Evolutionary conservation across 2,329 filamentous ascomycete species (phyloP).

Genomic region (Pseudogymnoascus verrucosus): DNA sequence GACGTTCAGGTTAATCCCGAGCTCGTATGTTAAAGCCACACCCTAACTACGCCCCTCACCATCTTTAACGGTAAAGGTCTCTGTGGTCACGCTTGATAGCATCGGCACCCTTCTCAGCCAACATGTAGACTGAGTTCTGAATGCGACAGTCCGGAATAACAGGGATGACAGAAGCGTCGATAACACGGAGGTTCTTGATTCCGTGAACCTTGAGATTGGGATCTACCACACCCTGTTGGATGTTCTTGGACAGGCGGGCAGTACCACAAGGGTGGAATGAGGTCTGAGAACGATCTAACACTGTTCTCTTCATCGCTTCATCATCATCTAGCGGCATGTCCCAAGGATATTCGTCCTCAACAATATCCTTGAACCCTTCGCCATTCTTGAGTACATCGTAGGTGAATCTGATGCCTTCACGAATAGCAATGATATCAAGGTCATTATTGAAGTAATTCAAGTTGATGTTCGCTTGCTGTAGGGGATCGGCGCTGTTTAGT

Average conservation of each 20-base stretch:
- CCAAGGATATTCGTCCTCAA: conserved; percentile 50
- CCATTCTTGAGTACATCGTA: conserved; percentile 45
- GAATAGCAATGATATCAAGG: conserved; percentile 46
- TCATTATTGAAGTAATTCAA: conserved; percentile 36
- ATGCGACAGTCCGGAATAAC: conserved; percentile 48
- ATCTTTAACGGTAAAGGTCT: too few relatives aligned
- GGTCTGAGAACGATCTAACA: conserved; percentile 51
- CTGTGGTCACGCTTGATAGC: too few relatives aligned
- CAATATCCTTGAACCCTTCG: conserved; percentile 47
- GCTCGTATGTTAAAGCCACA: too few relatives aligned
- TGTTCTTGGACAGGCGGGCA: conserved; percentile 41
- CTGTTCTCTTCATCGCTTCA: conserved; percentile 41
- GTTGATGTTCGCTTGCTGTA: conserved; percentile 31
- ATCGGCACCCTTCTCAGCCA: conserved; percentile 38
- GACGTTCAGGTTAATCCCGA: too few relatives aligned
- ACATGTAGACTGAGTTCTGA: conserved; percentile 54
- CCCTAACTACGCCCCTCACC: too few relatives aligned
- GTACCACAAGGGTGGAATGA: conserved; percentile 53
- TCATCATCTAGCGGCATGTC: conserved; percentile 48
- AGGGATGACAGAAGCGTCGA: conserved; percentile 49
- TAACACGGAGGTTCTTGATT: conserved; percentile 43
- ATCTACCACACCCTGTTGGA: conserved; percentile 46
- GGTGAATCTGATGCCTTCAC: conserved; percentile 41
- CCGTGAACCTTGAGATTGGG: conserved; percentile 44
- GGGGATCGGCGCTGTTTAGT: conserved; percentile 32